Base-by-base conservation (phyloP, 2,329 filamentous ascomycete species). In the Epichloe hybrida region DNA sequence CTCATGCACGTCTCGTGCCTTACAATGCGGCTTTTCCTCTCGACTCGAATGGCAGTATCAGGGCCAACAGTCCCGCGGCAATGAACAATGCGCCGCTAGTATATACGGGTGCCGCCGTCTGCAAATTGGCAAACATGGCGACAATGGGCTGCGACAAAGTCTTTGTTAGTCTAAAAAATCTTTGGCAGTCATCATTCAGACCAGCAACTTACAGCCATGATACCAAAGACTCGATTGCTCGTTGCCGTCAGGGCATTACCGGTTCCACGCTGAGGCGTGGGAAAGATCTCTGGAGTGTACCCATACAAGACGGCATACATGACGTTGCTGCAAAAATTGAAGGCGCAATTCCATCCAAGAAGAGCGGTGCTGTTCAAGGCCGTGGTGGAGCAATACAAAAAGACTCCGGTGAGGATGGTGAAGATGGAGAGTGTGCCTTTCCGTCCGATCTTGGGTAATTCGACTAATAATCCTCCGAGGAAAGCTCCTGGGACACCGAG, bases 231-330 rank as follows among this genome's bases (percentile, higher is more conserved):
- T 0, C 86, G 74, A 61, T 90, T 91, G 50, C 81, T 79, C 0
- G 79, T 82, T 3, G 86, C 85, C 0, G 84, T 81, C 42, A 91
- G 65, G 0, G 85, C 86, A 63, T 89, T 91, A 0, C 86, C 87
- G 0, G 86, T 90, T 0, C 86, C 86, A 0, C 86, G 74, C 60
- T 89, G 81, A 47, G 84, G 85, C 0, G 86, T 88, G 0, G 84
- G 80, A 58, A 90, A 91, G 40, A 89, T 74, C 61, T 90, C 86
- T 0, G 86, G 86, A 0, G 86, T 90, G 58, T 87, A 90, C 0
- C 80, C 77, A 60, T 89, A 89, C 0, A 89, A 67, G 0, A 89
- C 84, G 0, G 84, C 84, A 58, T 88, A 90, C 83, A 89, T 87
- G 58, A 88, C 74, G 58, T 85, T 89, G 53, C 79, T 83, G 61